A percentile compares a stretch with the other conserved stretches of the same genome.
phyloP scores from a whole-genome alignment of 805 yeast genomes.

The Sungouiella blattae region DNA sequence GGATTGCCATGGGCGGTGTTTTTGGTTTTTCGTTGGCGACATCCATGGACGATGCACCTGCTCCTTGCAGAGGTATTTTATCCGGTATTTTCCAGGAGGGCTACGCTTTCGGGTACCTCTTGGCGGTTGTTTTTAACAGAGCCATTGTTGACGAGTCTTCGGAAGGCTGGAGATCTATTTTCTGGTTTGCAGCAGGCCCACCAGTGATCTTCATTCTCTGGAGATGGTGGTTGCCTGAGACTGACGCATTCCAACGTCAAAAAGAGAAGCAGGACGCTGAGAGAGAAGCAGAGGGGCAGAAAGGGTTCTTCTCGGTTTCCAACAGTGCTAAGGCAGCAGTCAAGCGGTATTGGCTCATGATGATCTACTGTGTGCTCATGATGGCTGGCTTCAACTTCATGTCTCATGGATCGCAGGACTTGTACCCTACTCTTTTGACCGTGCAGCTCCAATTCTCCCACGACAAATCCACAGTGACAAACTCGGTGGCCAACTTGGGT shows the following conservation, averaged over 20 bases:
- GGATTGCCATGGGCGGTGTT: slow-evolving; percentile 69
- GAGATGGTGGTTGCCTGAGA: slow-evolving; percentile 57
- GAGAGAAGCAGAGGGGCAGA: background rate
- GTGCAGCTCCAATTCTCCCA: slow-evolving; percentile 29
- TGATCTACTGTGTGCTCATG: slow-evolving; percentile 51
- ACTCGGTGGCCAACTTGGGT: slow-evolving; percentile 39
- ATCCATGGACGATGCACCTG: slow-evolving; percentile 64
- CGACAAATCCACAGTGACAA: slow-evolving; percentile 37
- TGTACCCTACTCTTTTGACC: slow-evolving; percentile 38
- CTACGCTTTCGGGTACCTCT: slow-evolving; percentile 64
- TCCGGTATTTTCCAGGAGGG: slow-evolving; percentile 79
- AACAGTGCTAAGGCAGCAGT: slow-evolving; percentile 21
- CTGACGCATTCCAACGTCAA: slow-evolving; percentile 44
- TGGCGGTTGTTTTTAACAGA: slow-evolving; percentile 63
- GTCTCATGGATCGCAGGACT: slow-evolving; percentile 42
- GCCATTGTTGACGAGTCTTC: slow-evolving; percentile 47
- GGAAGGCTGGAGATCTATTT: slow-evolving; percentile 62
- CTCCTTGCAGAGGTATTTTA: slow-evolving; percentile 52
- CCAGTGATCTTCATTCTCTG: slow-evolving; percentile 56
- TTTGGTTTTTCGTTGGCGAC: slow-evolving; percentile 65
- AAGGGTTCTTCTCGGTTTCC: slow-evolving; percentile 2
- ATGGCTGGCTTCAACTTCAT: slow-evolving; percentile 42
- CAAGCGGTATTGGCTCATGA: slow-evolving; percentile 56
- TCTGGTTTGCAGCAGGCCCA: slow-evolving; percentile 70
- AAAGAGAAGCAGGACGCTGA: slow-evolving; percentile 7